Evolutionary conservation across 2,329 filamentous ascomycete genomes (phyloP).

Genomic region (Penicillium sp.): DNA sequence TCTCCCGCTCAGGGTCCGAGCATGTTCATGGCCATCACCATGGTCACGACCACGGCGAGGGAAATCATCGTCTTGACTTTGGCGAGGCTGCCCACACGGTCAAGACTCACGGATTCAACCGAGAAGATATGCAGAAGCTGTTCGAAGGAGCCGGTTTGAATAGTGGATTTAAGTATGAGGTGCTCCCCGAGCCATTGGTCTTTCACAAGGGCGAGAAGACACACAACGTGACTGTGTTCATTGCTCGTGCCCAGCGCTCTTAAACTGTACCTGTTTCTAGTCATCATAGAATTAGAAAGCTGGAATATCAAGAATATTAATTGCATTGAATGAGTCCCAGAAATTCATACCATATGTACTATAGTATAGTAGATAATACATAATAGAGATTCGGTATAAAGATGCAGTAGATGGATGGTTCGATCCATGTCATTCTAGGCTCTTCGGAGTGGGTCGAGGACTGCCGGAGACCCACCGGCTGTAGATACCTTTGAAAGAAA

Average conservation of each 20-base stretch:
- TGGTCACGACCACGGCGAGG: constrained; percentile 9
- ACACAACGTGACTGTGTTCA: constrained; percentile 34
- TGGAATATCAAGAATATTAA: too few species aligned
- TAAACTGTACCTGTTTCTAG: constrained; percentile 8
- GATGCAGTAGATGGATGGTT: too few species aligned
- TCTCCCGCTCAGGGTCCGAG: constrained; percentile 53
- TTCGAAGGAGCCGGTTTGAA: constrained; percentile 67
- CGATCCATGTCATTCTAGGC: background rate
- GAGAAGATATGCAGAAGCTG: constrained; percentile 61
- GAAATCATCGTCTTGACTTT: constrained; percentile 18
- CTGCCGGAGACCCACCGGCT: background rate
- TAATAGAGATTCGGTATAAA: too few species aligned
- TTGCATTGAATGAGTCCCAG: too few species aligned
- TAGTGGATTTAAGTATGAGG: constrained; percentile 61
- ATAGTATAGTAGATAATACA: too few species aligned
- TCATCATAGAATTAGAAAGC: too few species aligned
- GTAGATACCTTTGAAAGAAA: background rate
- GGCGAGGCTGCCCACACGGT: constrained; percentile 58
- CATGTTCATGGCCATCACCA: constrained; percentile 22
- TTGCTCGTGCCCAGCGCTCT: constrained; percentile 34
- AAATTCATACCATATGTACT: too few species aligned
- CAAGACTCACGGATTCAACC: constrained; percentile 68
- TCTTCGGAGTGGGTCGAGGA: background rate
- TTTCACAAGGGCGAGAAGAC: constrained; percentile 39
- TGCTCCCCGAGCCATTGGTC: constrained; percentile 56